phyloP scores from a whole-genome alignment of 805 yeast species.

The Brettanomyces naardenensis region DNA sequence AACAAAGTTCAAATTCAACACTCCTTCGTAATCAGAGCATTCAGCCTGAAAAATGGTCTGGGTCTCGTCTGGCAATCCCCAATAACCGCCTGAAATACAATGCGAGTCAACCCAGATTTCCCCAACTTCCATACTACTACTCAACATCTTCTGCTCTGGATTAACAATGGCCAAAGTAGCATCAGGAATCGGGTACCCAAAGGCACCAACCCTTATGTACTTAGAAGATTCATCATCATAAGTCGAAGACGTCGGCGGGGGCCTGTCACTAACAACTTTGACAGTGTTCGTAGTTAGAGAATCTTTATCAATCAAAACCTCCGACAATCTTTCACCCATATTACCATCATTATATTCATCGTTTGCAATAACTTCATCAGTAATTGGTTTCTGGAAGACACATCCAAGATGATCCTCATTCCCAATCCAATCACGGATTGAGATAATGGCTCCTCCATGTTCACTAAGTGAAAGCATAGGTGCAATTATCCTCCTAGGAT shows the following conservation, averaged over 20 bases:
- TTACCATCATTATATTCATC: conserved; percentile 22
- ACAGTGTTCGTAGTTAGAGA: conserved; percentile 68
- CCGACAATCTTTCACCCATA: conserved; percentile 34
- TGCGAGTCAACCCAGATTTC: conserved; percentile 98
- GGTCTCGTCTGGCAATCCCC: conserved; percentile 63
- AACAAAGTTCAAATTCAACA: conserved; percentile 67
- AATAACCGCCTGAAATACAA: conserved; percentile 83
- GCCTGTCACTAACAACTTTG: conserved; percentile 52
- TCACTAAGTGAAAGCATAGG: conserved; percentile 87
- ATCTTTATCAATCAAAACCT: conserved; percentile 64
- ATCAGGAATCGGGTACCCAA: conserved; percentile 92
- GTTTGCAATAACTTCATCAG: conserved; percentile 27
- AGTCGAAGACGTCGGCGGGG: conserved; percentile 42
- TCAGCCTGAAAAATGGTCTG: conserved; percentile 74
- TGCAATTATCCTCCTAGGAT: conserved; percentile 68
- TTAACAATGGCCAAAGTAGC: conserved; percentile 90
- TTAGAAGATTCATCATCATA: conserved; percentile 31
- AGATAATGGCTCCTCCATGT: conserved; percentile 92
- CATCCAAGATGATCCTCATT: conserved; percentile 56
- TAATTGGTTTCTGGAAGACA: conserved; percentile 27
- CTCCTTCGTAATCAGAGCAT: conserved; percentile 65
- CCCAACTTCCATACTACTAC: conserved; percentile 75
- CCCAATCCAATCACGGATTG: conserved; percentile 88
- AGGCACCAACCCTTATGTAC: conserved; percentile 72
- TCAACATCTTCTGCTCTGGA: conserved; percentile 77